These are phyloP conservation scores for Yamadazyma trypodendri DNA, from an alignment of 1,139 yeast genomes.

Conservation along the genomic window DNA sequence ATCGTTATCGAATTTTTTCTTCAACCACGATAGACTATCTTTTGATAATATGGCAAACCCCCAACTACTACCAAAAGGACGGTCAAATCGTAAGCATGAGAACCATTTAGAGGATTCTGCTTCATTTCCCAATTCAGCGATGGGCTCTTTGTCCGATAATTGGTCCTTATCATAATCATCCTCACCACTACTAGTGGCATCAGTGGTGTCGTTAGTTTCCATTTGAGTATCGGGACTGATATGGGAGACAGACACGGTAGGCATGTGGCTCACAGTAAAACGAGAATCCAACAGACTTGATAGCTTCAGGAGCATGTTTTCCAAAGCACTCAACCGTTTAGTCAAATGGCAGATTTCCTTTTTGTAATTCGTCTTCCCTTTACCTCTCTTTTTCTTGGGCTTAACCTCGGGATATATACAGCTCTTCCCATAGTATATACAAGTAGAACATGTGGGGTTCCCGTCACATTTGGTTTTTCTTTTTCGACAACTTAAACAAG, in stretches of 20 bases:
- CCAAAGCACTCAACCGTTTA: slow-evolving; percentile 23
- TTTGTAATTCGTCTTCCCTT: slow-evolving; percentile 16
- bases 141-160: no score
- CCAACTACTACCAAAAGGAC: slow-evolving; percentile 34
- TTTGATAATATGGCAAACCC: slow-evolving; percentile 34
- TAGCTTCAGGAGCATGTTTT: slow-evolving; percentile 20
- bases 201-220: no score
- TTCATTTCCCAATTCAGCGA: no score
- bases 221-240: no score
- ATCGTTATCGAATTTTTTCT: slow-evolving; percentile 24
- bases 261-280: no score
- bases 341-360: slow-evolving; percentile 15
- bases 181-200: no score
- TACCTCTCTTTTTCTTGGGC: slow-evolving; percentile 19
- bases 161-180: no score
- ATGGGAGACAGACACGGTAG: no score
- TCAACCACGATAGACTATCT: slow-evolving; percentile 34
- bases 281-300: slow-evolving; percentile 6
- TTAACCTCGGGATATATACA: slow-evolving; percentile 23
- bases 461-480: slow-evolving; percentile 55
- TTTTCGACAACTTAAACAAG: slow-evolving; percentile 51
- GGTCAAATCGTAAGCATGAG: background rate
- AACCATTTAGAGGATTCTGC: background rate
- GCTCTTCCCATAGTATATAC: slow-evolving; percentile 22
- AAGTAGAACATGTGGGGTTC: slow-evolving; percentile 39